Percentiles rank a stretch among this genome's conserved stretches.
These are phyloP conservation scores for Asclepias syriaca DNA, from an alignment of 257 asterid genomes.

Conservation along the genomic window DNA sequence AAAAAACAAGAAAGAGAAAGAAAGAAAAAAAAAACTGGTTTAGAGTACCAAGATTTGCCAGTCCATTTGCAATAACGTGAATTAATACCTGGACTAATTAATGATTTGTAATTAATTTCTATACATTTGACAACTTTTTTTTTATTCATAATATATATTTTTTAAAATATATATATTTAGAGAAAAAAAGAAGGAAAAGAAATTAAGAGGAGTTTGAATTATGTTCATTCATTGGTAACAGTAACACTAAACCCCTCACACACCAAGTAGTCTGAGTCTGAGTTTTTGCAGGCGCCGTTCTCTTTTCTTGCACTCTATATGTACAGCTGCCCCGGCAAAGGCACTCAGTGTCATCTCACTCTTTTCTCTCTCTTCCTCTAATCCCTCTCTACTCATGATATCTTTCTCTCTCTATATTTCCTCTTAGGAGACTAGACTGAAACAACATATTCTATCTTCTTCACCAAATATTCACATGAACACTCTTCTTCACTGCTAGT, in stretches of 20 bases:
- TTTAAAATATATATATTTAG: too few relatives aligned
- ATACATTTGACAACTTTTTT: too few relatives aligned
- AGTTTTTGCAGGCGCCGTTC: constrained; percentile 75
- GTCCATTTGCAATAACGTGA: too few relatives aligned
- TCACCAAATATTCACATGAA: neutral
- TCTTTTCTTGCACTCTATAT: constrained; percentile 31
- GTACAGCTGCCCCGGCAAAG: constrained; percentile 4
- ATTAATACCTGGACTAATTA: too few relatives aligned
- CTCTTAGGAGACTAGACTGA: neutral
- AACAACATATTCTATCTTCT: constrained; percentile 8
- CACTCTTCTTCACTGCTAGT: neutral
- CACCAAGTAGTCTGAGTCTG: constrained; percentile 6
- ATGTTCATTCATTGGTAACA: constrained; percentile 50
- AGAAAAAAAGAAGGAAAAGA: too few relatives aligned
- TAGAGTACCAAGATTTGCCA: too few relatives aligned
- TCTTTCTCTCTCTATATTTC: neutral
- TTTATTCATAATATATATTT: too few relatives aligned
- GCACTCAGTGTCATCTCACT: constrained; percentile 2
- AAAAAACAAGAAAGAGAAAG: too few relatives aligned
- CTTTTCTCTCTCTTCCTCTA: constrained; percentile 8
- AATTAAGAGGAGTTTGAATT: constrained; percentile 18
- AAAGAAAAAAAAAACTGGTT: too few relatives aligned
- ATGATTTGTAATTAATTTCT: too few relatives aligned
- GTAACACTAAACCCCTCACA: constrained; percentile 21
- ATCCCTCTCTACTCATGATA: constrained; percentile 8